Conservation (phyloP, 1,139 yeast species). For the Maudiozyma humilis region DNA sequence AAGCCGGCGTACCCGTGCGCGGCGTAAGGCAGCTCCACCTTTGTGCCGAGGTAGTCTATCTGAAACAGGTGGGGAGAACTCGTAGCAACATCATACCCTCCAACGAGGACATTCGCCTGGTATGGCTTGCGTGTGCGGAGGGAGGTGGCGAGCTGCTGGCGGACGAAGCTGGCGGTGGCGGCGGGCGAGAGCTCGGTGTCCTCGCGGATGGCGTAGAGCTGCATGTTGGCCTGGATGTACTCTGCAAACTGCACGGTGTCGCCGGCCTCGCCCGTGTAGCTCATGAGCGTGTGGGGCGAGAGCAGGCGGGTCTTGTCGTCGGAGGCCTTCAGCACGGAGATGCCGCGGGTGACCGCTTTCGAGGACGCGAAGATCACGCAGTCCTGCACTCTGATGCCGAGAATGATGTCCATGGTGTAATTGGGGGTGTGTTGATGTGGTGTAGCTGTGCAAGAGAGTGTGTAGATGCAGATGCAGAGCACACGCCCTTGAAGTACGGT, state of each 20-base stretch:
- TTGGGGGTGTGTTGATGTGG: no score
- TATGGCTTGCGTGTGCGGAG: constrained; percentile 88
- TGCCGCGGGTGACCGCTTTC: constrained; percentile 89
- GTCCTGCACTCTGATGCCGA: constrained; percentile 78
- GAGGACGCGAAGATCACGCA: constrained; percentile 85
- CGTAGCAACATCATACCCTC: constrained; percentile 66
- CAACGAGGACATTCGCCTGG: constrained; percentile 84
- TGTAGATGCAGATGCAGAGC: no score
- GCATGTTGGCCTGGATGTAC: constrained; percentile 85
- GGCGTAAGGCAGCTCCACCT: constrained; percentile 85
- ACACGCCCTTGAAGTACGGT: no score
- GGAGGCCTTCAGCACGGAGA: constrained; percentile 71
- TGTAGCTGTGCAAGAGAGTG: no score
- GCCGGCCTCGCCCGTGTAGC: constrained; percentile 93
- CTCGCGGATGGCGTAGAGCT: constrained; percentile 80
- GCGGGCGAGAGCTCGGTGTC: constrained; percentile 70
- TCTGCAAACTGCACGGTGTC: constrained; percentile 97
- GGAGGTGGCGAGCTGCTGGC: constrained; percentile 81
- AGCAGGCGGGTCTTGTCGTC: constrained; percentile 84
- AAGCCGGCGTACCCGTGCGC: constrained; percentile 97
- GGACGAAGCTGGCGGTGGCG: constrained; percentile 81
- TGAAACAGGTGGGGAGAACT: constrained; percentile 66
- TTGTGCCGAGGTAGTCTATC: constrained; percentile 92
- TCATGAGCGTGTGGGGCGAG: constrained; percentile 72
- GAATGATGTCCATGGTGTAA: constrained; percentile 64